phyloP scores from a whole-genome alignment of 352 stramenopile genomes.

The Phytophthora ramorum region DNA sequence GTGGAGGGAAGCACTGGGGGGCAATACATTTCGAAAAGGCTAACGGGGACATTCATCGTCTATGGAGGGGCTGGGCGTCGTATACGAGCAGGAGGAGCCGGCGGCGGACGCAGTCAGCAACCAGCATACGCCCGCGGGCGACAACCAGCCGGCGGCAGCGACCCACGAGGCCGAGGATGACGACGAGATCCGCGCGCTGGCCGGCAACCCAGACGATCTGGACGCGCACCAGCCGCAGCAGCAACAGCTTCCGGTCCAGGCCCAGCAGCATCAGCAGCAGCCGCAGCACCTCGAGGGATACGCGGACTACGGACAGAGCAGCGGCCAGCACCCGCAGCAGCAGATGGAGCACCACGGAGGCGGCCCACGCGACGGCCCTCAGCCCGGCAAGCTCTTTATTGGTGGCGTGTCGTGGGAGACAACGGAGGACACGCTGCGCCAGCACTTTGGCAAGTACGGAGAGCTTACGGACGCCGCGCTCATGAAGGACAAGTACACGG shows the following conservation, averaged over 20 bases:
- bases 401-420: slow-evolving; percentile 93
- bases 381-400: slow-evolving; percentile 91
- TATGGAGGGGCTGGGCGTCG: slow-evolving; percentile 79
- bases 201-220: slow-evolving; percentile 63
- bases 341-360: slow-evolving; percentile 45
- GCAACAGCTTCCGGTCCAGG: neutral
- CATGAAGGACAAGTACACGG: slow-evolving; percentile 95
- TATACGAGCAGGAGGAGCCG: slow-evolving; percentile 80
- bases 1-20: slow-evolving; percentile 23
- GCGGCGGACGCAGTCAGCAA: slow-evolving; percentile 29
- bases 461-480: slow-evolving; percentile 86
- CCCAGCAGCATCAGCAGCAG: slow-evolving; percentile 28
- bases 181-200: slow-evolving; percentile 72
- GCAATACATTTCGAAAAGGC: slow-evolving; percentile 31
- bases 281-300: slow-evolving; percentile 33
- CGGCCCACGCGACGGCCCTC: slow-evolving; percentile 33
- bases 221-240: slow-evolving; percentile 29
- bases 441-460: slow-evolving; percentile 92
- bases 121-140: slow-evolving; percentile 13
- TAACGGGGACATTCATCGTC: slow-evolving; percentile 20
- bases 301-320: slow-evolving; percentile 40
- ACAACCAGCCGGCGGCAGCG: slow-evolving; percentile 10
- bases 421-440: slow-evolving; percentile 91
- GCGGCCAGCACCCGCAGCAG: slow-evolving; percentile 53
- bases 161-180: slow-evolving; percentile 54